phyloP scores from a whole-genome alignment of 1,284 basidiomycete genomes.

The Ceratobasidium sp. region DNA sequence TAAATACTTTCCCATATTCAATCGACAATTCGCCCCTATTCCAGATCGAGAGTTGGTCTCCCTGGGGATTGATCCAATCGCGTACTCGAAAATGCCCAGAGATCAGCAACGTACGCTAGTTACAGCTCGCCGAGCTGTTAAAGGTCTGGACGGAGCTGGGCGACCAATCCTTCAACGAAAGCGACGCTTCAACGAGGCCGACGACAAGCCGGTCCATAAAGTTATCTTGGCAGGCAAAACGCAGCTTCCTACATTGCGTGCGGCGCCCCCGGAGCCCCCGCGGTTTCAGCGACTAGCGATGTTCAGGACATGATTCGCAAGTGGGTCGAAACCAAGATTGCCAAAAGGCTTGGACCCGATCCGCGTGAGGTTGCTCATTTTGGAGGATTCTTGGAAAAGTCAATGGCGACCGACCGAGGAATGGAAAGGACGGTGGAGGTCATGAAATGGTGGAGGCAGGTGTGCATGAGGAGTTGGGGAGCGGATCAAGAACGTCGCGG shows the following conservation, averaged over 20 bases:
- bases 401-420: constrained; percentile 61
- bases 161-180: constrained; percentile 31
- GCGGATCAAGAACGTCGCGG: constrained; percentile 50
- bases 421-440: constrained; percentile 71
- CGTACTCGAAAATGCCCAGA: constrained; percentile 4
- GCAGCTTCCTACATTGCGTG: constrained; percentile 53
- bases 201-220: constrained; percentile 30
- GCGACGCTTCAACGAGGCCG: constrained; percentile 1
- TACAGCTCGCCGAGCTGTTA: constrained; percentile 1
- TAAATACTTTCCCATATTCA: constrained; percentile 28
- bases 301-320: constrained; percentile 69
- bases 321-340: constrained; percentile 71
- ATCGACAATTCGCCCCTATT: constrained; percentile 16
- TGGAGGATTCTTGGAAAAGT: constrained; percentile 68
- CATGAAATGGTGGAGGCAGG: constrained; percentile 72
- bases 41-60: constrained; percentile 22
- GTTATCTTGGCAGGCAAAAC: constrained; percentile 48
- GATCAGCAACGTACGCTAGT: constrained; percentile 8
- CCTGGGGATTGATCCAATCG: constrained; percentile 41
- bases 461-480: constrained; percentile 55
- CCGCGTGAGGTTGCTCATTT: constrained; percentile 74
- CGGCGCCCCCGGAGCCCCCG: constrained; percentile 57
- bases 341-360: constrained; percentile 60
- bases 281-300: constrained; percentile 65
- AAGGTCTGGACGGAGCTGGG: constrained; percentile 23